phyloP scores from a whole-genome alignment of 352 stramenopile genomes.

The Phytophthora meadii region DNA sequence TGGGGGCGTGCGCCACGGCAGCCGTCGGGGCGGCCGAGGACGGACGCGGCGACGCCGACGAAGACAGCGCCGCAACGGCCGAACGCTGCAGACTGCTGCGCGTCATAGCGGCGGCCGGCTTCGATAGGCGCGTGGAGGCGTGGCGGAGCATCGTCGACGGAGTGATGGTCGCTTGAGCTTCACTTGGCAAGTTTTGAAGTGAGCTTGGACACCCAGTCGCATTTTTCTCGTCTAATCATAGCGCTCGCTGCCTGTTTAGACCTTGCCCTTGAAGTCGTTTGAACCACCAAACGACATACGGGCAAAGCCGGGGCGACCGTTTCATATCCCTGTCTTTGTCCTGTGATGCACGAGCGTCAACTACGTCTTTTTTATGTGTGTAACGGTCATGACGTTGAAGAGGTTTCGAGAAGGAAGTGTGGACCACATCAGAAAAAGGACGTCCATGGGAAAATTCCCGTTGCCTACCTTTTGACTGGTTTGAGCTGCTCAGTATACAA shows the following conservation, averaged over 20 bases:
- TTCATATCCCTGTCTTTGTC: conserved; percentile 1
- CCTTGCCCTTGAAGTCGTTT: too few relatives aligned
- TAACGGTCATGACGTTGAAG: neutral
- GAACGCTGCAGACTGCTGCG: conserved; percentile 12
- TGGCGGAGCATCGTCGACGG: conserved; percentile 28
- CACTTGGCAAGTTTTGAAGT: conserved; percentile 37
- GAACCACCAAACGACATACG: too few relatives aligned
- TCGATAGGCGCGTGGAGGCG: conserved; percentile 27
- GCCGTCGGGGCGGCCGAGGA: conserved; percentile 24
- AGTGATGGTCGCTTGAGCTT: conserved; percentile 23
- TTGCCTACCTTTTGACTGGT: neutral
- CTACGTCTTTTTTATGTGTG: neutral
- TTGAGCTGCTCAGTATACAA: conserved; percentile 25
- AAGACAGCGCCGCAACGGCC: conserved; percentile 11
- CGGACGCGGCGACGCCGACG: conserved; percentile 25
- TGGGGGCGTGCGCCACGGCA: conserved; percentile 9
- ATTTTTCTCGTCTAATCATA: neutral
- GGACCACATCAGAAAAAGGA: neutral
- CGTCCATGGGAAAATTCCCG: conserved; percentile 6
- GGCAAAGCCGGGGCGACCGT: too few relatives aligned
- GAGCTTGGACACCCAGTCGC: conserved; percentile 1
- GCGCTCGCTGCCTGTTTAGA: too few relatives aligned
- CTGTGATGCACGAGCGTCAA: conserved; percentile 1
- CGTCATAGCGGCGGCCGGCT: conserved; percentile 6
- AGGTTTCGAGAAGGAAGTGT: neutral